Percentiles rank a stretch among this genome's conserved stretches.
Evolutionary conservation across 2,329 filamentous ascomycete genomes (phyloP).

Genomic region (Alternaria incomplexa): DNA sequence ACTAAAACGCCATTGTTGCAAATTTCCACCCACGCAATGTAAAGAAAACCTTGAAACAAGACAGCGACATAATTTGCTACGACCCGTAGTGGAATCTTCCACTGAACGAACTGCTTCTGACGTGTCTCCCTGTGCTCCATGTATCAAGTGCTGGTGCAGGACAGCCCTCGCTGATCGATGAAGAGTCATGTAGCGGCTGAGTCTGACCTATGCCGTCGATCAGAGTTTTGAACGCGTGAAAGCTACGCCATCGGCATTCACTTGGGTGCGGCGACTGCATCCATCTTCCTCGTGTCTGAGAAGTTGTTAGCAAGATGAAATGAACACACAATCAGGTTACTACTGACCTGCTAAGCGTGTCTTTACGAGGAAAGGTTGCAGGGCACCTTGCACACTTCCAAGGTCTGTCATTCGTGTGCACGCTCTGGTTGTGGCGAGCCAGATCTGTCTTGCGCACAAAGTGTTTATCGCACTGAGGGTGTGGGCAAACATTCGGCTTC

Average conservation of each 20-base stretch:
- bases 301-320: slow-evolving; percentile 21
- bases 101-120: neutral
- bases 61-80: neutral
- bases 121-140: neutral
- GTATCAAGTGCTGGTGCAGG: neutral
- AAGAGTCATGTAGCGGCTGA: slow-evolving; percentile 11
- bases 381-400: slow-evolving; percentile 74
- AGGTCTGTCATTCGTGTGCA: slow-evolving; percentile 76
- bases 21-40: slow-evolving; percentile 11
- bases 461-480: slow-evolving; percentile 70
- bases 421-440: slow-evolving; percentile 61
- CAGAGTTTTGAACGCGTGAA: slow-evolving; percentile 12
- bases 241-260: neutral
- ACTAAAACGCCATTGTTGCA: slow-evolving; percentile 26
- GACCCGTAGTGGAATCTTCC: neutral
- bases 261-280: slow-evolving; percentile 65
- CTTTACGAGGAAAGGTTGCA: slow-evolving; percentile 76
- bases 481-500: slow-evolving; percentile 72
- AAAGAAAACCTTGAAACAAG: slow-evolving; percentile 3
- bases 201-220: slow-evolving; percentile 1
- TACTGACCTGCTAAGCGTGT: slow-evolving; percentile 77
- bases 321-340: neutral
- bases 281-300: slow-evolving; percentile 77
- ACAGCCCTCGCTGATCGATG: neutral
- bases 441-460: slow-evolving; percentile 88